These are phyloP conservation scores for Cyberlindnera mycetangii DNA, from an alignment of 805 yeast genomes.

Conservation along the genomic window DNA sequence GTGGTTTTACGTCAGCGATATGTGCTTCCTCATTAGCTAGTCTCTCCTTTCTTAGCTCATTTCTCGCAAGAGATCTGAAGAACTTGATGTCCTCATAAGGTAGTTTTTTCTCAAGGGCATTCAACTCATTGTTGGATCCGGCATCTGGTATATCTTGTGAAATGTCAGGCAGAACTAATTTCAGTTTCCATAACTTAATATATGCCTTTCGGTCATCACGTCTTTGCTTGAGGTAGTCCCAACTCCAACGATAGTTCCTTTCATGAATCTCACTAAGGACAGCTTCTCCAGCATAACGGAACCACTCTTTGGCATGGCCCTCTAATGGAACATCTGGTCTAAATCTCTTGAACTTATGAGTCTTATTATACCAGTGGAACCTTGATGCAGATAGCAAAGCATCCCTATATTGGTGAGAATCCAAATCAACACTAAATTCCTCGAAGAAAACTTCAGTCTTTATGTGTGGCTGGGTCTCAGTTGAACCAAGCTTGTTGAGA, in stretches of 20 bases:
- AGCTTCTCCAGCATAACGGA: constrained; percentile 73
- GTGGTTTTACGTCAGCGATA: constrained; percentile 1
- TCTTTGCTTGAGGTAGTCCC: constrained; percentile 75
- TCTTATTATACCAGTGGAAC: constrained; percentile 72
- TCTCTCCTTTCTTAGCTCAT: constrained; percentile 59
- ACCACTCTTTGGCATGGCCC: constrained; percentile 80
- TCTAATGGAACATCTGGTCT: constrained; percentile 53
- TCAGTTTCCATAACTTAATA: constrained; percentile 61
- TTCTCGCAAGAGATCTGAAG: constrained; percentile 76
- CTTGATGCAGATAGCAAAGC: constrained; percentile 77
- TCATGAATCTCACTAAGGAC: constrained; percentile 81
- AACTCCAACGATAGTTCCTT: constrained; percentile 76
- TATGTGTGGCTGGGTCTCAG: constrained; percentile 65
- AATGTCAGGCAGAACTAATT: constrained; percentile 38
- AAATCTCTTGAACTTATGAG: constrained; percentile 67
- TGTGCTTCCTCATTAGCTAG: constrained; percentile 18
- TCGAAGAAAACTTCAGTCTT: constrained; percentile 76
- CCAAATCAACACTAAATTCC: constrained; percentile 83
- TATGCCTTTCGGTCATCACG: constrained; percentile 72
- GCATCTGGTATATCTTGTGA: constrained; percentile 33
- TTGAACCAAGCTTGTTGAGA: constrained; percentile 74
- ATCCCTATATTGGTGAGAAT: constrained; percentile 81
- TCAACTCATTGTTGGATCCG: constrained; percentile 38
- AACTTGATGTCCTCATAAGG: constrained; percentile 79
- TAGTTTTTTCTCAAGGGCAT: constrained; percentile 54